Evolutionary conservation across 2,329 filamentous ascomycete genomes (phyloP), one percentile per base, ranked within the genome.

Genomic region (Trichoderma gracile): DNA sequence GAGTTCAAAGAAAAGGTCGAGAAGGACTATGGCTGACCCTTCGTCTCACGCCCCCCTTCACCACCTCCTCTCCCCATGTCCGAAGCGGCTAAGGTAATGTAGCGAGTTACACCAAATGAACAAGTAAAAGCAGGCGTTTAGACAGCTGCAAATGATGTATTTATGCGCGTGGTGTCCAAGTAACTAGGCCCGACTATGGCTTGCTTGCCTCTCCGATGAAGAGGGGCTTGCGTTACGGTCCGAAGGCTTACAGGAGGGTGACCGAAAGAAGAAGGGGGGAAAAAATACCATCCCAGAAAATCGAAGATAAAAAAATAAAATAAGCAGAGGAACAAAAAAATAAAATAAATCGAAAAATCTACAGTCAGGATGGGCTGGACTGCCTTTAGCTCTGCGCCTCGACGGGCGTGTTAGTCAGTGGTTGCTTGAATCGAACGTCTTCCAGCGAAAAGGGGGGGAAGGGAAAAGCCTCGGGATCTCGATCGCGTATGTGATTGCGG

Each of bases 171-270:
- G 10, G 47, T 19, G 6, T 5, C 8, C 30, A 9, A 30, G 9
- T 3, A 2, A 38, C 40, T 57, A 57, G 54, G 30, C 45, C 6
- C 14, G 40, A 57, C 33, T 57, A 30, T 45, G 52, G 38, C 38
- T 56, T 56, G 40, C n/a, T 7, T 25, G 4, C 10, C 30, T 27
- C 23, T 43, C 38, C 38, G 40, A 56, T 56, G 53, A 3, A 8
- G 33, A 14, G 33, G 43, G 54, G 42, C 43, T 58, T 38, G 55
- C 55, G 43, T 58, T 47, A 47, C 55, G 27, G 55, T 58, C 55
- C 55, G 43, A 47, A 47, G 33, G 33, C 33, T 38, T 38, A 38
- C 33, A 38, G 33, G 33, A 38, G 33, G 33, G 33, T 12, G 33
- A 5, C 33, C 33, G 33, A 42, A 54, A 33, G 17, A 47, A 58